Evolutionary conservation across 371 early-diverging fungal genomes (phyloP).

Genomic region (Cladochytrium tenue): DNA sequence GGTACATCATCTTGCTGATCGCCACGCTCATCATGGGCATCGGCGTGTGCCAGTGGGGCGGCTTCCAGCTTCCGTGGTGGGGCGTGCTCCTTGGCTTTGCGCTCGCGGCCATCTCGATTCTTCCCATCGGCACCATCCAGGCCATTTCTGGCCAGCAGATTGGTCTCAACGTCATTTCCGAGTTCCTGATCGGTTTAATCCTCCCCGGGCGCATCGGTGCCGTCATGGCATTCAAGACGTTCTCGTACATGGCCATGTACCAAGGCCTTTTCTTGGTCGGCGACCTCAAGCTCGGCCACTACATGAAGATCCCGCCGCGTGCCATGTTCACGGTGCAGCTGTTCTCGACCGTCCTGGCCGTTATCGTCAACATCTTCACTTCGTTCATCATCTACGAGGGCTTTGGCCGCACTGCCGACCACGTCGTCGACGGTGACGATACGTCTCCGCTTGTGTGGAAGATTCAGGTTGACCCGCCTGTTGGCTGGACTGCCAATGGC

Average conservation of each 20-base stretch:
- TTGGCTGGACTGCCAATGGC: neutral
- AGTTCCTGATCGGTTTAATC: slow-evolving; percentile 40
- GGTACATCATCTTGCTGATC: slow-evolving; percentile 63
- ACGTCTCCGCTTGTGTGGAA: no score
- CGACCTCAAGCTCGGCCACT: slow-evolving; percentile 49
- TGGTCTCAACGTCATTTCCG: slow-evolving; percentile 43
- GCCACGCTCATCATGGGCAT: slow-evolving; percentile 66
- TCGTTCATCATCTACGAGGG: slow-evolving; percentile 3
- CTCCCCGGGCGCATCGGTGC: slow-evolving; percentile 33
- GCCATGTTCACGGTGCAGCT: slow-evolving; percentile 29
- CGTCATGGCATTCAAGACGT: slow-evolving; percentile 44
- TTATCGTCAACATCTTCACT: slow-evolving; percentile 13
- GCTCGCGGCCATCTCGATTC: slow-evolving; percentile 19
- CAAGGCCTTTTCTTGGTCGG: slow-evolving; percentile 36
- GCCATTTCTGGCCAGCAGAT: slow-evolving; percentile 38
- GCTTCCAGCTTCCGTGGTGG: slow-evolving; percentile 36
- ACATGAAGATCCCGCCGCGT: slow-evolving; percentile 44
- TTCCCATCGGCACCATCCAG: slow-evolving; percentile 41
- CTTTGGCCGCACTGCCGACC: no score
- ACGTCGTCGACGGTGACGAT: no score
- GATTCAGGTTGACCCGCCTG: no score
- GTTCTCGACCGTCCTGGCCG: slow-evolving; percentile 10
- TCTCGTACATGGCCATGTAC: slow-evolving; percentile 27
- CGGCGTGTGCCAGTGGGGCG: slow-evolving; percentile 59
- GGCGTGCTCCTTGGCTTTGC: slow-evolving; percentile 28